Conservation (phyloP, 179 eudicot species). For the Pouteria campechiana region DNA sequence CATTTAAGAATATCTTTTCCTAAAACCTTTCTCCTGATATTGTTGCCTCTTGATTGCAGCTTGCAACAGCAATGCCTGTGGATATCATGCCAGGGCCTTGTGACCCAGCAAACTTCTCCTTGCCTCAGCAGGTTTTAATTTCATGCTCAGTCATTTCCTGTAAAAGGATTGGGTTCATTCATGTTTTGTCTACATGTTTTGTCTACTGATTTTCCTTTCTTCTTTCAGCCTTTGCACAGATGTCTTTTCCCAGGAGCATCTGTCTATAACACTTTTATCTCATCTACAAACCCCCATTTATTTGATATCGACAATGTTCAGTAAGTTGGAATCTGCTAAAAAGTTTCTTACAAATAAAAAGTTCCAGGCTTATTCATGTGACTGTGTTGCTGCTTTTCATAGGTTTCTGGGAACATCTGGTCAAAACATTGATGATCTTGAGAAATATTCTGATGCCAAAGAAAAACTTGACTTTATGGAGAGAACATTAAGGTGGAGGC, state of each 20-base stretch:
- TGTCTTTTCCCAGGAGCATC: constrained; percentile 93
- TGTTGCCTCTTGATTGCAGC: constrained; percentile 47
- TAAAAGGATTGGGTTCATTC: too few species aligned
- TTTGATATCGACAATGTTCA: constrained; percentile 72
- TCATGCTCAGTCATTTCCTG: too few species aligned
- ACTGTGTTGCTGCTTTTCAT: constrained; percentile 16
- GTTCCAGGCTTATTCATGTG: not conserved
- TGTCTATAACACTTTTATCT: constrained; percentile 73
- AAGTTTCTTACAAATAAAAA: not conserved
- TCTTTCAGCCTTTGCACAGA: constrained; percentile 64
- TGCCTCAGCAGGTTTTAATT: constrained; percentile 89
- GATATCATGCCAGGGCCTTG: constrained; percentile 91
- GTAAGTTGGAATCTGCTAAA: constrained; percentile 17
- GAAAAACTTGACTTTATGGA: constrained; percentile 73
- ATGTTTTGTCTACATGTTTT: not conserved
- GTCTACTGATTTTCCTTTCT: constrained; percentile 6
- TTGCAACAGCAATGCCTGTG: constrained; percentile 74
- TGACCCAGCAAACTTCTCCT: constrained; percentile 82
- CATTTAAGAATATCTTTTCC: not conserved
- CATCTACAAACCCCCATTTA: constrained; percentile 84
- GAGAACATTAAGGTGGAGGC: constrained; percentile 92
- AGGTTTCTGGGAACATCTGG: constrained; percentile 98
- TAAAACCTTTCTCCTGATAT: not conserved
- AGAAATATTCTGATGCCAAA: constrained; percentile 69
- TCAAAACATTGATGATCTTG: constrained; percentile 88